Conservation (phyloP, 768 basidiomycete genomes). For the Rhizopogon vesiculosus region DNA sequence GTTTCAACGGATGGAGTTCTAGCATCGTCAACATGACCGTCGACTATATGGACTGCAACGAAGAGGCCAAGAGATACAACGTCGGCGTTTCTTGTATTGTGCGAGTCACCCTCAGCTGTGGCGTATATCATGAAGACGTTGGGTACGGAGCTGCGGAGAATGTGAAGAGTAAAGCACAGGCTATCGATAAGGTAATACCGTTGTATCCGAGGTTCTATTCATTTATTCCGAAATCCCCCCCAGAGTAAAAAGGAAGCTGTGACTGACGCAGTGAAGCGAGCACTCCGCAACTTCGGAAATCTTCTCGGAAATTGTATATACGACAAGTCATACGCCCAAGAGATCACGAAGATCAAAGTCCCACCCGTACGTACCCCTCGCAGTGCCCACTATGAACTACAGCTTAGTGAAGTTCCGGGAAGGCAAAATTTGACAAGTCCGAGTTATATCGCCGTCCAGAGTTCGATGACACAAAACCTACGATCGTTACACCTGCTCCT, state of each 20-base stretch:
- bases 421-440: conserved; percentile 68
- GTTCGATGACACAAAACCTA: conserved; percentile 46
- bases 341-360: conserved; percentile 85
- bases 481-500: conserved; percentile 1
- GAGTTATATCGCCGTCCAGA: conserved; percentile 70
- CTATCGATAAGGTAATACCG: conserved; percentile 80
- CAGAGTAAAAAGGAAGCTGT: conserved; percentile 99
- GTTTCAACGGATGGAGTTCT: conserved; percentile 95
- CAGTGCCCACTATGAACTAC: background rate
- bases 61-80: conserved; percentile 59
- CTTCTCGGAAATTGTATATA: conserved; percentile 96
- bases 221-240: conserved; percentile 1
- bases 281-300: conserved; percentile 90
- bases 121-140: conserved; percentile 88
- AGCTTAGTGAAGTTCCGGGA: conserved; percentile 4
- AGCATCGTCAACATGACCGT: conserved; percentile 69
- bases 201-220: background rate
- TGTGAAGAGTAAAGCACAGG: conserved; percentile 75
- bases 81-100: conserved; percentile 84
- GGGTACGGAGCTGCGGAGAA: conserved; percentile 91
- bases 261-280: conserved; percentile 90
- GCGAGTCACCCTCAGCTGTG: conserved; percentile 83
- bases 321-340: conserved; percentile 84
- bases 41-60: conserved; percentile 73
- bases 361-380: conserved; percentile 54